These are phyloP conservation scores for Chlamydomonas reinhardtii DNA, from an alignment of 163 green algal species.

Conservation along the genomic window DNA sequence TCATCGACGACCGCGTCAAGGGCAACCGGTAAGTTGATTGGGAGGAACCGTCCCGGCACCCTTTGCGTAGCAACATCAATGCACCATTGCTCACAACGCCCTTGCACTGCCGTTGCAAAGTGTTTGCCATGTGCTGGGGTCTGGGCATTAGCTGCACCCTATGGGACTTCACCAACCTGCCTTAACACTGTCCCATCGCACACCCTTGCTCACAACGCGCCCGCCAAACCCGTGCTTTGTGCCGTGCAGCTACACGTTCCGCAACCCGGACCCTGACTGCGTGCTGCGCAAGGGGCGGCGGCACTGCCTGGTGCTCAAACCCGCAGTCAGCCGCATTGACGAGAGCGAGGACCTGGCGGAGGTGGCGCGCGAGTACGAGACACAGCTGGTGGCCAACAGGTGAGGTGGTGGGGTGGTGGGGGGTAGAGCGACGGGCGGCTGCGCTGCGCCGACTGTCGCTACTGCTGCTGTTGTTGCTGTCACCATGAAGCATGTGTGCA, in stretches of 20 bases:
- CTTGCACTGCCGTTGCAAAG: too few relatives aligned
- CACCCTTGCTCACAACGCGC: too few relatives aligned
- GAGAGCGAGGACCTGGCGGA: constrained; percentile 55
- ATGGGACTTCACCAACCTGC: too few relatives aligned
- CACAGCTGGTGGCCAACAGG: constrained; percentile 43
- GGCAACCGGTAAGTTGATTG: constrained; percentile 10
- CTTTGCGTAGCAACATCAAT: too few relatives aligned
- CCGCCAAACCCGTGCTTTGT: not conserved
- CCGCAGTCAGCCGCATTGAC: constrained; percentile 45
- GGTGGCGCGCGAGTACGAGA: constrained; percentile 49
- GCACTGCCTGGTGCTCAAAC: constrained; percentile 57
- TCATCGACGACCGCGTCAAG: constrained; percentile 46
- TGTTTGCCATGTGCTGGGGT: too few relatives aligned
- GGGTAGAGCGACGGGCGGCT: not conserved
- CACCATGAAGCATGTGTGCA: too few relatives aligned
- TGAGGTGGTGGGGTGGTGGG: not conserved
- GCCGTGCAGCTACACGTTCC: constrained; percentile 44
- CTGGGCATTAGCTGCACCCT: too few relatives aligned
- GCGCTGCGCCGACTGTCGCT: too few relatives aligned
- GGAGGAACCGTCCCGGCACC: too few relatives aligned
- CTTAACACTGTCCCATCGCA: too few relatives aligned
- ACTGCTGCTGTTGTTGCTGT: too few relatives aligned
- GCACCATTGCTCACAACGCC: too few relatives aligned
- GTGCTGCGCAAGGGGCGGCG: constrained; percentile 46
- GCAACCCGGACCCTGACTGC: constrained; percentile 34